These are phyloP conservation scores for Cephaloascus albidus DNA, from an alignment of 805 yeast species.

Conservation along the genomic window DNA sequence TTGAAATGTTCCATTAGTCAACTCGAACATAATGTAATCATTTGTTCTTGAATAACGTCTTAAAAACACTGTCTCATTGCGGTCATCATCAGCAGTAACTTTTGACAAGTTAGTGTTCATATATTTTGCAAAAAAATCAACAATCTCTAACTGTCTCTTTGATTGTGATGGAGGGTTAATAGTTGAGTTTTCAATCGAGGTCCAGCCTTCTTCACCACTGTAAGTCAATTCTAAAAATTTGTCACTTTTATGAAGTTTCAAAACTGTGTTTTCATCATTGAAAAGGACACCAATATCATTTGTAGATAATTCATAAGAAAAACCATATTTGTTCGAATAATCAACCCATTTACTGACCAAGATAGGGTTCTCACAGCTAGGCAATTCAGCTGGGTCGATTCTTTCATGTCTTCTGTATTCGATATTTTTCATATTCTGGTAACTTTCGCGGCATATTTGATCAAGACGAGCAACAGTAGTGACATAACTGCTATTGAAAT, in stretches of 20 bases:
- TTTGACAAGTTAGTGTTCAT: slow-evolving; percentile 87
- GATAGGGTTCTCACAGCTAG: slow-evolving; percentile 47
- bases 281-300: slow-evolving; percentile 88
- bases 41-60: slow-evolving; percentile 76
- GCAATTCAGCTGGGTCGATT: slow-evolving; percentile 25
- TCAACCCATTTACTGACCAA: slow-evolving; percentile 96
- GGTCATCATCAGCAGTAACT: slow-evolving; percentile 56
- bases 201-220: slow-evolving; percentile 36
- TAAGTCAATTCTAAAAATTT: slow-evolving; percentile 54
- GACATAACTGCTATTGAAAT: slow-evolving; percentile 26
- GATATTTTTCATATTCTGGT: slow-evolving; percentile 29
- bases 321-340: slow-evolving; percentile 90
- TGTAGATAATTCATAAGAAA: slow-evolving; percentile 84
- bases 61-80: slow-evolving; percentile 63
- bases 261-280: slow-evolving; percentile 75
- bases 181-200: slow-evolving; percentile 32
- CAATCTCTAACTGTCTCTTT: slow-evolving; percentile 71
- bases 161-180: slow-evolving; percentile 37
- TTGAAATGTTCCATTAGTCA: slow-evolving; percentile 88
- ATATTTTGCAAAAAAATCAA: slow-evolving; percentile 81
- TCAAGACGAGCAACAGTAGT: slow-evolving; percentile 28
- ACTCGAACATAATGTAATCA: slow-evolving; percentile 81
- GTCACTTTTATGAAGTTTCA: slow-evolving; percentile 56
- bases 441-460: slow-evolving; percentile 24
- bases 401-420: slow-evolving; percentile 25